These are phyloP conservation scores for Leavenworthia alabamica DNA, from an alignment of 345 rosid species.

Conservation along the genomic window DNA sequence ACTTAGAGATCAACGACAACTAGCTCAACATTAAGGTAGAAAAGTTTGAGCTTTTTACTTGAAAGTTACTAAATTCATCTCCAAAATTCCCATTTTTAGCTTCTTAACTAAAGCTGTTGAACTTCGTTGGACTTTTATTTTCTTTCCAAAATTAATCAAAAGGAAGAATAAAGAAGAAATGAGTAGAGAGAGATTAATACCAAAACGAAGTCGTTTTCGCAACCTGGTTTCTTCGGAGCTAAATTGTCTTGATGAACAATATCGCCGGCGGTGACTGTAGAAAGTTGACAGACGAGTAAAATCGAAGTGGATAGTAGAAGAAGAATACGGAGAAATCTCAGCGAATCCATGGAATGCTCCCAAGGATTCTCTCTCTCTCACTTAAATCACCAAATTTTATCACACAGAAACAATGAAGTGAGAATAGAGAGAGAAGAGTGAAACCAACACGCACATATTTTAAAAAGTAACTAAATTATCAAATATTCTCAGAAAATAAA, in stretches of 20 bases:
- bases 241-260: conserved; percentile 81
- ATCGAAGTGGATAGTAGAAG: conserved; percentile 31
- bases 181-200: conserved; percentile 38
- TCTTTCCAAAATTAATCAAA: conserved; percentile 4
- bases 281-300: conserved; percentile 39
- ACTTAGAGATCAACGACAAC: conserved; percentile 19
- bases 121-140: not conserved
- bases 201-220: conserved; percentile 94
- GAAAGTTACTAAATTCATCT: not conserved
- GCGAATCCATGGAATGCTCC: conserved; percentile 54
- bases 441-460: conserved; percentile 1
- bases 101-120: not conserved
- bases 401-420: conserved; percentile 7
- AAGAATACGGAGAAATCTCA: conserved; percentile 31
- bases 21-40: not conserved
- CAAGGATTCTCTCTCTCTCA: conserved; percentile 19
- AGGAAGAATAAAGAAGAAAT: conserved; percentile 20
- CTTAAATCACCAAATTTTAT: conserved; percentile 25
- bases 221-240: conserved; percentile 98
- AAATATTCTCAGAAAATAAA: conserved; percentile 8
- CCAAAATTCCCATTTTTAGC: not conserved
- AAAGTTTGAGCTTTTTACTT: not conserved
- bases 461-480: not conserved
- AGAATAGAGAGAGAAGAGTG: conserved; percentile 24
- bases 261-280: conserved; percentile 66